phyloP scores from a whole-genome alignment of 1,284 basidiomycete species.

The Phellinidium pouzarii region DNA sequence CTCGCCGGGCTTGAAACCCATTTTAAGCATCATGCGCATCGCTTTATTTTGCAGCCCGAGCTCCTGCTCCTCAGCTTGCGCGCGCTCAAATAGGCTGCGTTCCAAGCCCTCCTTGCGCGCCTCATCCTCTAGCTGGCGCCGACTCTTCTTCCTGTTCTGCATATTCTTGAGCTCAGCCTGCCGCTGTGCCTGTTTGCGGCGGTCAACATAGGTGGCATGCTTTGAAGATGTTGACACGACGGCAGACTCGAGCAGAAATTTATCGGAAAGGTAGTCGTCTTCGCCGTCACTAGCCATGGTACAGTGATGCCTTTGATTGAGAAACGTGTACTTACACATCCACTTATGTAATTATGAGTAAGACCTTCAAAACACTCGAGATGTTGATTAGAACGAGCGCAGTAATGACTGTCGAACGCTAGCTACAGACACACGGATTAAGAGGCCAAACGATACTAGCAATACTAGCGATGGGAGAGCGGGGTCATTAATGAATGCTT shows the following conservation, averaged over 20 bases:
- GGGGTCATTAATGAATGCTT: neutral
- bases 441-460: constrained; percentile 3
- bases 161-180: constrained; percentile 55
- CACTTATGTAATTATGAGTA: no score
- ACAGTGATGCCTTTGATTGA: constrained; percentile 18
- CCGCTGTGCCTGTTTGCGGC: constrained; percentile 56
- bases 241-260: constrained; percentile 51
- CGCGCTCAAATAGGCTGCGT: constrained; percentile 72
- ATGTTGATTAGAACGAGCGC: neutral
- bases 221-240: constrained; percentile 28
- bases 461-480: constrained; percentile 3
- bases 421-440: constrained; percentile 10
- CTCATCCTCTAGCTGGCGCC: constrained; percentile 65
- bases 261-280: constrained; percentile 81
- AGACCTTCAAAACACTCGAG: no score
- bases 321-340: no score
- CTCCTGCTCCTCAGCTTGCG: constrained; percentile 52
- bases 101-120: constrained; percentile 67
- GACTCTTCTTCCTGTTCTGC: constrained; percentile 54
- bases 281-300: constrained; percentile 57
- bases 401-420: neutral
- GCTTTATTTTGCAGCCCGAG: constrained; percentile 53
- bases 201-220: constrained; percentile 58
- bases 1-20: constrained; percentile 81
- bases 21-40: constrained; percentile 81